Evolutionary conservation across 768 basidiomycete genomes (phyloP).

Genomic region (Epithele typhae): DNA sequence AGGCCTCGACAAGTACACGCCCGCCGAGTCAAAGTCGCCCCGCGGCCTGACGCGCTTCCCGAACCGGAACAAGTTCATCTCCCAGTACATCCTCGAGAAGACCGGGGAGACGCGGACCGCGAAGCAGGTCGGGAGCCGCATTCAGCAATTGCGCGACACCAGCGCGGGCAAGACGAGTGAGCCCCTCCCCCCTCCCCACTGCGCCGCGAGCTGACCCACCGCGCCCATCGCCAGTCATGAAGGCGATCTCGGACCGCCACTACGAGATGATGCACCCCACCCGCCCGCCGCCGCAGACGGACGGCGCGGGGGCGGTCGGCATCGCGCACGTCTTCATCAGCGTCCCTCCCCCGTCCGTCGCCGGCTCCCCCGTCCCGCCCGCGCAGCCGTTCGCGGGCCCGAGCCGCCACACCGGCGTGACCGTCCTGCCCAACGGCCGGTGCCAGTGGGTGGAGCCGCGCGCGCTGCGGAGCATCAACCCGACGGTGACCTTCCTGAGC

Average conservation of each 20-base stretch:
- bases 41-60: constrained; percentile 72
- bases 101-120: constrained; percentile 70
- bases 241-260: constrained; percentile 23
- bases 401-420: constrained; percentile 9
- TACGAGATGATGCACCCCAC: constrained; percentile 24
- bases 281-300: constrained; percentile 11
- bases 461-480: constrained; percentile 55
- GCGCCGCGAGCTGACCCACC: background rate
- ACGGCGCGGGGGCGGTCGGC: constrained; percentile 1
- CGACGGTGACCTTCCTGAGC: constrained; percentile 61
- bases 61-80: constrained; percentile 76
- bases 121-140: constrained; percentile 77
- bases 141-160: constrained; percentile 75
- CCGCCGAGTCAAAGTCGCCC: constrained; percentile 69
- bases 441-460: constrained; percentile 37
- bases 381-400: constrained; percentile 3
- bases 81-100: constrained; percentile 65
- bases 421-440: constrained; percentile 14
- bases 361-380: constrained; percentile 2
- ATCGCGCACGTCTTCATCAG: constrained; percentile 14
- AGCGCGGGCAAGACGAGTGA: constrained; percentile 66
- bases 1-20: constrained; percentile 72
- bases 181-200: constrained; percentile 23
- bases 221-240: constrained; percentile 20
- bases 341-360: constrained; percentile 12